These are phyloP conservation scores for Cutaneotrichosporon cavernicola DNA, from an alignment of 1,284 basidiomycete species.

Conservation along the genomic window DNA sequence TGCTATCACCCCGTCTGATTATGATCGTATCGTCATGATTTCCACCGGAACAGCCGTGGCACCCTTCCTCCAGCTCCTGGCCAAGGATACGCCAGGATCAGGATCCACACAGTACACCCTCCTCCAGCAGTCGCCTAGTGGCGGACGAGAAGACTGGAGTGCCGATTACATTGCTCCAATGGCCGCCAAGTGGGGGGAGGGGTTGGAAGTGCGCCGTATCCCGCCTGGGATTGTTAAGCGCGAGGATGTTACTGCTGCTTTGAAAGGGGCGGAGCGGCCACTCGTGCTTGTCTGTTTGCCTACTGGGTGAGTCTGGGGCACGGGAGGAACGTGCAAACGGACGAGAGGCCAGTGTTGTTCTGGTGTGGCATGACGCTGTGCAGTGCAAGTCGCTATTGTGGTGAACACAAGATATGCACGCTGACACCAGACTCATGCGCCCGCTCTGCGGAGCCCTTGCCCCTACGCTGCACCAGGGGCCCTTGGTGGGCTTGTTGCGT, in stretches of 20 bases:
- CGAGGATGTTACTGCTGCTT: constrained; percentile 10
- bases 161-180: constrained; percentile 25
- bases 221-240: constrained; percentile 10
- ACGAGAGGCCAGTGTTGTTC: no score
- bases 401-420: no score
- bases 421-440: constrained; percentile 36
- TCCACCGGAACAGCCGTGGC: constrained; percentile 52
- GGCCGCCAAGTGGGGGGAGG: constrained; percentile 29
- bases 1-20: constrained; percentile 34
- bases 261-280: constrained; percentile 22
- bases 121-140: constrained; percentile 26
- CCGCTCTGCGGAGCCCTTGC: constrained; percentile 45
- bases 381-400: no score
- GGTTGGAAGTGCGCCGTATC: constrained; percentile 25
- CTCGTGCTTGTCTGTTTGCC: constrained; percentile 49
- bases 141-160: constrained; percentile 18
- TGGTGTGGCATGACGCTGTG: no score
- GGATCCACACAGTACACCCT: constrained; percentile 29
- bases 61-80: constrained; percentile 51
- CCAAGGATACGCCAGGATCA: constrained; percentile 30
- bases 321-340: no score
- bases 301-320: constrained; percentile 30
- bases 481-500: constrained; percentile 37
- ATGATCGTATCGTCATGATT: constrained; percentile 50
- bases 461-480: constrained; percentile 43